Evolutionary conservation across 1,284 basidiomycete species (phyloP).

Genomic region (Tilletia walkeri): DNA sequence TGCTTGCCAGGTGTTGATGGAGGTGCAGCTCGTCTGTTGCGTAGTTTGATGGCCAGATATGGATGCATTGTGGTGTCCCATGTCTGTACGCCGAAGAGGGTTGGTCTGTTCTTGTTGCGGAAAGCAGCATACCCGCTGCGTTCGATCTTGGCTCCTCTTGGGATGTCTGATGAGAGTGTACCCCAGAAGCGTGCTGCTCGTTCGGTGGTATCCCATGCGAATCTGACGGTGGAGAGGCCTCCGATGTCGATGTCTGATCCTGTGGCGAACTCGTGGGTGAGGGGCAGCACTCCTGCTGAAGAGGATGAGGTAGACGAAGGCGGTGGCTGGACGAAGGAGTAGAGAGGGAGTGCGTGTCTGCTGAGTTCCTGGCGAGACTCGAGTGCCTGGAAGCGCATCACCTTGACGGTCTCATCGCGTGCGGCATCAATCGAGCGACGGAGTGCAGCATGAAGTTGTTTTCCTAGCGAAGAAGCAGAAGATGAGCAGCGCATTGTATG

Average conservation of each 20-base stretch:
- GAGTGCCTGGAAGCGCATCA: conserved; percentile 50
- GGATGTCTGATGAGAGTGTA: conserved; percentile 54
- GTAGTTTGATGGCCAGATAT: conserved; percentile 74
- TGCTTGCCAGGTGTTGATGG: neutral
- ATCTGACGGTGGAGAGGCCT: conserved; percentile 67
- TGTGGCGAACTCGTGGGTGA: conserved; percentile 60
- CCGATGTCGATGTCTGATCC: conserved; percentile 83
- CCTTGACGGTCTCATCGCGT: conserved; percentile 41
- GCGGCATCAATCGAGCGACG: conserved; percentile 42
- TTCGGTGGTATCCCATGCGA: conserved; percentile 40
- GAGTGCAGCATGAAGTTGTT: conserved; percentile 28
- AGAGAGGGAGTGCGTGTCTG: conserved; percentile 38
- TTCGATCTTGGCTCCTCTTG: conserved; percentile 50
- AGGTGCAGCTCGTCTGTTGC: conserved; percentile 49
- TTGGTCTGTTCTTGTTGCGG: conserved; percentile 66
- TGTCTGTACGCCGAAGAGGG: conserved; percentile 74
- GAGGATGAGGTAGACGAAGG: neutral
- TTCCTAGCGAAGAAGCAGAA: neutral
- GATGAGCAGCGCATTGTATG: neutral
- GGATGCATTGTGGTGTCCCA: conserved; percentile 77
- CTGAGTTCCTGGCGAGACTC: conserved; percentile 30
- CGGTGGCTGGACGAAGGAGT: conserved; percentile 32
- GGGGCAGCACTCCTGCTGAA: neutral
- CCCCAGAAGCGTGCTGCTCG: conserved; percentile 52
- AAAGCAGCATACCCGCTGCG: conserved; percentile 69